phyloP scores from a whole-genome alignment of 306 rosid species.

The Sechiopsis laciniata region DNA sequence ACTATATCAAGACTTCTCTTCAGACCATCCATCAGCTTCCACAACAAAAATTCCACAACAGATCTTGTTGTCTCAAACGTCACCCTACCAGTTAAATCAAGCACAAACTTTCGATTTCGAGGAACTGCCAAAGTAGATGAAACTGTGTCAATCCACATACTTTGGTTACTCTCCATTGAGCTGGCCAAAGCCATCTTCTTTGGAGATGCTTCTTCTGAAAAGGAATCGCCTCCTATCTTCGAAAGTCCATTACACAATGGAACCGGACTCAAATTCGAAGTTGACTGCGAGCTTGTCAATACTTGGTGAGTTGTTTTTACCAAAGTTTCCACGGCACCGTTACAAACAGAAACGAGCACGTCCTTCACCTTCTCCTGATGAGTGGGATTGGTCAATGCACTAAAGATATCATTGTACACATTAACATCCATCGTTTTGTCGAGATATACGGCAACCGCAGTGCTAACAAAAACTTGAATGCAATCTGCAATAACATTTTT shows the following conservation, averaged over 20 bases:
- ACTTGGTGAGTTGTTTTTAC: slow-evolving; percentile 81
- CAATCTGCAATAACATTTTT: slow-evolving; percentile 49
- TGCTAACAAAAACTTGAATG: slow-evolving; percentile 66
- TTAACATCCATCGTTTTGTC: slow-evolving; percentile 81
- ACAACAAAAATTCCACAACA: slow-evolving; percentile 50
- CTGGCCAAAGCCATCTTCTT: slow-evolving; percentile 28
- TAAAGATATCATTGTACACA: slow-evolving; percentile 56
- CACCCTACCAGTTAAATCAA: slow-evolving; percentile 81
- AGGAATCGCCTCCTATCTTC: slow-evolving; percentile 23
- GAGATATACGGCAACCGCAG: slow-evolving; percentile 74
- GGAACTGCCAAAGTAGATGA: slow-evolving; percentile 76
- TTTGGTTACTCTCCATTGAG: slow-evolving; percentile 27
- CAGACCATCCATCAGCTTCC: slow-evolving; percentile 53
- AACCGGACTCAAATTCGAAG: slow-evolving; percentile 23
- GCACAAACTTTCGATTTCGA: slow-evolving; percentile 55
- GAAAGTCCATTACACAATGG: slow-evolving; percentile 26
- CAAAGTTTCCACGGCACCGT: slow-evolving; percentile 80
- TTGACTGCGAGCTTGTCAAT: slow-evolving; percentile 35
- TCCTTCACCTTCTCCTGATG: slow-evolving; percentile 58
- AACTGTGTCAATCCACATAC: slow-evolving; percentile 56
- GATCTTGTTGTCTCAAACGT: slow-evolving; percentile 69
- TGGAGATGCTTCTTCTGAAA: slow-evolving; percentile 34
- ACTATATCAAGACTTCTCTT: slow-evolving; percentile 46
- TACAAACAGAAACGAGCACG: slow-evolving; percentile 57
- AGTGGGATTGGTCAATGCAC: slow-evolving; percentile 71